Evolutionary conservation across 805 yeast genomes (phyloP), one percentile per base, ranked within the genome.

Genomic region (Candida nemodendra): DNA sequence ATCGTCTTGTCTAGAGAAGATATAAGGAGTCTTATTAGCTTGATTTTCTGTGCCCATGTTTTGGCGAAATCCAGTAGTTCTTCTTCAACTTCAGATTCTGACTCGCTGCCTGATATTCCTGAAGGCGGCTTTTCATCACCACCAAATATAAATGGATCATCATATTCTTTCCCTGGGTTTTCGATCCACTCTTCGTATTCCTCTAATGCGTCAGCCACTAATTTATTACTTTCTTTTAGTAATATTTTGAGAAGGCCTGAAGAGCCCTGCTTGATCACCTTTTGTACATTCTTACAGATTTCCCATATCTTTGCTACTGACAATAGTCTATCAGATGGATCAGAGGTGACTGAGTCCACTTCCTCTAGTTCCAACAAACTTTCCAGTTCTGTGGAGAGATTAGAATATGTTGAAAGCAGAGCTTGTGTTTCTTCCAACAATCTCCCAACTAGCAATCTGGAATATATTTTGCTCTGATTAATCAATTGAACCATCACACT

Each of bases 251-350:
- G 59, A 2, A 79, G 51, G 2, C 79, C 83, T 13, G 77, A 44
- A 33, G 76, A 72, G 0, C 88, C 88, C 17, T 56, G 61, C 15
- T 64, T 61, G 4, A 75, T 50, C 14, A 75, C 53, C 7, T 60
- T 56, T 9, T 61, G 57, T 7, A 84, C 35, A 0, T 54, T 50
- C 39, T 79, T 84, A 55, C 89, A 81, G 23, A 65, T 57, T n/a
- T 77, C 69, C 95, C 95, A 86, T 4, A 85, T 66, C 53, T 74
- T 72, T 12, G 89, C 93, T 15, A 84, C 75, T 0, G 77, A 66
- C 1, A 77, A 61, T 21, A 85, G 61, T 49, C 90, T 67, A 3
- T 62, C 42, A 24, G 45, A 68, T 22, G 64, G 62, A 4, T 50
- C 49, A 11, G 50, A 52, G 3, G 57, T 56, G 3, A 50, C 53